Percentiles rank a stretch among this genome's conserved stretches.
These are phyloP conservation scores for Conoideocrella luteorostrata DNA, from an alignment of 2,329 filamentous ascomycete genomes.

Conservation along the genomic window DNA sequence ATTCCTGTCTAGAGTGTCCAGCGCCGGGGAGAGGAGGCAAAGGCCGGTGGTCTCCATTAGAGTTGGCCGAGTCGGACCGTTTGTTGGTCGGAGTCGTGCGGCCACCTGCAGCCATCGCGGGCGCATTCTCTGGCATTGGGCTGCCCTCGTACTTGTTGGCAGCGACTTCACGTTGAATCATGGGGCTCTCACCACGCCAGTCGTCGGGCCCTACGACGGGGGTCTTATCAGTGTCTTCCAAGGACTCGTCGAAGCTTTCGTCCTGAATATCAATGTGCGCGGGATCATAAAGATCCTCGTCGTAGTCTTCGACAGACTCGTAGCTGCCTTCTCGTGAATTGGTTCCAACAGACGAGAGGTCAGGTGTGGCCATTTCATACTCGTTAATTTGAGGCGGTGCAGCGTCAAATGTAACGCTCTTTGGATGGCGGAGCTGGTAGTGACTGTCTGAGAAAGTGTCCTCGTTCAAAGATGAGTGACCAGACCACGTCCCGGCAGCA, in stretches of 20 bases:
- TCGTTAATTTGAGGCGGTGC: slow-evolving; percentile 93
- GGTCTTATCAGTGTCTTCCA: slow-evolving; percentile 95
- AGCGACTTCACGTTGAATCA: slow-evolving; percentile 20
- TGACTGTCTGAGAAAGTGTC: slow-evolving; percentile 57
- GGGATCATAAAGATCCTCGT: slow-evolving; percentile 52
- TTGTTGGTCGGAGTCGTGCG: slow-evolving; percentile 39
- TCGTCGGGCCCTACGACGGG: slow-evolving; percentile 96
- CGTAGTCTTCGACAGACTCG: slow-evolving; percentile 72
- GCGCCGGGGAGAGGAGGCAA: slow-evolving; percentile 77
- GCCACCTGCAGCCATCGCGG: slow-evolving; percentile 35
- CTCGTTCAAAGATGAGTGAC: slow-evolving; percentile 54
- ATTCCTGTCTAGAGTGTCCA: slow-evolving; percentile 30
- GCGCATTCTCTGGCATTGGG: slow-evolving; percentile 54
- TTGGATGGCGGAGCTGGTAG: slow-evolving; percentile 74
- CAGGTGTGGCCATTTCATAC: slow-evolving; percentile 96
- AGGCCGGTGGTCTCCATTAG: slow-evolving; percentile 75
- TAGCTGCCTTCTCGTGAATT: slow-evolving; percentile 91
- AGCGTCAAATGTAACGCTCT: slow-evolving; percentile 95
- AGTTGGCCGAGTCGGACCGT: slow-evolving; percentile 67
- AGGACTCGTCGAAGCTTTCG: slow-evolving; percentile 91
- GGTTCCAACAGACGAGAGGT: slow-evolving; percentile 85
- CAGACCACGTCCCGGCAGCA: slow-evolving; percentile 61
- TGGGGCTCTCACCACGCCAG: slow-evolving; percentile 71
- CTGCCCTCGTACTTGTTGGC: slow-evolving; percentile 55
- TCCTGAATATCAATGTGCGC: slow-evolving; percentile 44